Conservation (phyloP, 1,284 basidiomycete species). For the Irpex sp. region DNA sequence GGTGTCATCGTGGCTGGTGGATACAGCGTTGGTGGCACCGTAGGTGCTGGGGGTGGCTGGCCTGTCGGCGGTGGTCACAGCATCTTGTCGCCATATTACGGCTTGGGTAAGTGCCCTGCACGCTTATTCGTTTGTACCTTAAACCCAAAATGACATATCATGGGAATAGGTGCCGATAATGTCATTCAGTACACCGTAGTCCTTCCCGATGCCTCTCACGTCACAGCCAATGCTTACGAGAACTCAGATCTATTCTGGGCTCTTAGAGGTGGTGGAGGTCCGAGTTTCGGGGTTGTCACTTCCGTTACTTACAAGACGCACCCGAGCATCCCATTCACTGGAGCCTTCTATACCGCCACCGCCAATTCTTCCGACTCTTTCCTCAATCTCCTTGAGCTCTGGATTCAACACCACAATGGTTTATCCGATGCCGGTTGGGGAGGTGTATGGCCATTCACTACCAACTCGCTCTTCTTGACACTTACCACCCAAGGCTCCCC, state of each 20-base stretch:
- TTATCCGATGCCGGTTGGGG: slow-evolving; percentile 21
- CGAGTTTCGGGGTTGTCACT: slow-evolving; percentile 32
- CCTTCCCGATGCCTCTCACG: slow-evolving; percentile 30
- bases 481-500: background rate
- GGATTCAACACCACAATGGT: slow-evolving; percentile 19
- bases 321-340: slow-evolving; percentile 27
- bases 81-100: slow-evolving; percentile 35
- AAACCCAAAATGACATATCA: background rate
- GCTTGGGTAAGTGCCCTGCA: slow-evolving; percentile 26
- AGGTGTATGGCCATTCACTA: background rate
- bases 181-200: slow-evolving; percentile 38
- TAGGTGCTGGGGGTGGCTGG: slow-evolving; percentile 34
- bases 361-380: slow-evolving; percentile 10
- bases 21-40: slow-evolving; percentile 28
- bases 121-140: background rate
- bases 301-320: slow-evolving; percentile 36
- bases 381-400: slow-evolving; percentile 14
- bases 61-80: slow-evolving; percentile 42
- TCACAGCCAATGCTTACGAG: slow-evolving; percentile 32
- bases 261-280: slow-evolving; percentile 45
- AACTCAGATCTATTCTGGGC: slow-evolving; percentile 47
- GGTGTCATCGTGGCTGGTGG: slow-evolving; percentile 25
- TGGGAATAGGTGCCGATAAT: slow-evolving; percentile 34
- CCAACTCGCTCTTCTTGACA: background rate
- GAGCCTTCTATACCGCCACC: slow-evolving; percentile 21